Base-by-base conservation (phyloP, 2,329 filamentous ascomycete genomes). In the Laburnicola sp. region DNA sequence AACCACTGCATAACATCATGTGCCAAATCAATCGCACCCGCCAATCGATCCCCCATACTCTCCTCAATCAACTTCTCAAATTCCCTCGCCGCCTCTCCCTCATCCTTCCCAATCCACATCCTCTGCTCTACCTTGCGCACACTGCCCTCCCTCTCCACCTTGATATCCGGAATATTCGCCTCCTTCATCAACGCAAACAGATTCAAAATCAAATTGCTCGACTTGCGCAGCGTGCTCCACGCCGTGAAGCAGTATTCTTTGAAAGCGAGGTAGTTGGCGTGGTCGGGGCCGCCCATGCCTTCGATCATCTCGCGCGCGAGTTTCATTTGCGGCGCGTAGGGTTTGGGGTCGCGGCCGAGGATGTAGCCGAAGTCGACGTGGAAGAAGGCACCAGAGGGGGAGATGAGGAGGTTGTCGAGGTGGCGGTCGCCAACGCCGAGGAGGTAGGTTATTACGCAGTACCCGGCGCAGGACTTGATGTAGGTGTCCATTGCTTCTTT, bases 331-430 rank as follows among this genome's bases (percentile, higher is more conserved):
- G 94, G 94, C 0, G 94, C 93, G 68, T 99, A 97, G 0, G 94
- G 94, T 69, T 99, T 99, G 0, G 94, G 94, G 62, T 99, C 94
- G 35, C 94, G 89, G 16, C 94, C 94, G 1, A 99, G 86, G 56
- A 99, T 99, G 74, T 96, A 99, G 36, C 95, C 94, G 65, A 99
- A 99, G 72, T 99, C 94, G 27, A 93, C 92, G 71, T 99, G 94
- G 81, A 99, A 97, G 78, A 99, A 99, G 73, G 95, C 91, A 3
- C 85, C 94, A 60, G 92, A 88, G 0, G 94, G 92, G 0, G 91
- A 85, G 4, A 99, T 84, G 25, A 99, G 85, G 1, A 99, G 83
- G 65, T 99, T 99, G 71, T 99, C 94, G 2, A 97, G 82, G 74
- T 99, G 94, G 1, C 94, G 86, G 70, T 99, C 94, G 21, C 94